Base-by-base conservation (phyloP, 257 asterid genomes). In the Oldenlandia corymbosa region DNA sequence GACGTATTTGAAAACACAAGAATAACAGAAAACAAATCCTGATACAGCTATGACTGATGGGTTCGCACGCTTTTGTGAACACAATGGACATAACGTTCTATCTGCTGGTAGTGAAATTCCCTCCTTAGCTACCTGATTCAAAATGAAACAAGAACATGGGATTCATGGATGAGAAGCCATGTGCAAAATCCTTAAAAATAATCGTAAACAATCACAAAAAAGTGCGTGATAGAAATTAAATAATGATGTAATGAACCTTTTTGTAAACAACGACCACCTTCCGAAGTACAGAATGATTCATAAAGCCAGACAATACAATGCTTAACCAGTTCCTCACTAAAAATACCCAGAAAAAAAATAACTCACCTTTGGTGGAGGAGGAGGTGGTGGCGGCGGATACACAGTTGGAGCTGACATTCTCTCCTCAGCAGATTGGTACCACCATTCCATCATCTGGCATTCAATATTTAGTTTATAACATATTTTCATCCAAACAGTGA, bases 351-450 rank as follows among this genome's bases (percentile, higher is more conserved):
- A 2, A 14, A 51, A 7, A 34, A 34, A 20, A 62, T 49, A 47
- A 51, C 68, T 68, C 70, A 92, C 97, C 94, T 85, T 87, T 20
- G 99, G 97, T 48, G 88, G 83, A 37, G 94, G 95, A 57, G 99
- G 97, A 2, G 97, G 99, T 1, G 97, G 99, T 10, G 99, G 99
- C 11, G 99, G 94, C 45, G 97, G 99, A 76, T 93, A 93, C 53
- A 90, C 90, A 30, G 96, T 86, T 17, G 99, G 96, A 63, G 99
- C 99, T 30, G 94, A 93, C 95, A 93, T 93, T 76, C 96, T 84
- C 76, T 93, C 97, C 75, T 93, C 99, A 1, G 96, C 99, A 24
- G 97, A 90, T 78, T 93, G 99, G 80, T 93, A 93, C 99, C 99
- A 93, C 99, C 97, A 93, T 69, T 93, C 99, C 99, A 90, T 93